Evolutionary conservation across 805 yeast genomes (phyloP).

Genomic region (Blastobotrys terrestris): DNA sequence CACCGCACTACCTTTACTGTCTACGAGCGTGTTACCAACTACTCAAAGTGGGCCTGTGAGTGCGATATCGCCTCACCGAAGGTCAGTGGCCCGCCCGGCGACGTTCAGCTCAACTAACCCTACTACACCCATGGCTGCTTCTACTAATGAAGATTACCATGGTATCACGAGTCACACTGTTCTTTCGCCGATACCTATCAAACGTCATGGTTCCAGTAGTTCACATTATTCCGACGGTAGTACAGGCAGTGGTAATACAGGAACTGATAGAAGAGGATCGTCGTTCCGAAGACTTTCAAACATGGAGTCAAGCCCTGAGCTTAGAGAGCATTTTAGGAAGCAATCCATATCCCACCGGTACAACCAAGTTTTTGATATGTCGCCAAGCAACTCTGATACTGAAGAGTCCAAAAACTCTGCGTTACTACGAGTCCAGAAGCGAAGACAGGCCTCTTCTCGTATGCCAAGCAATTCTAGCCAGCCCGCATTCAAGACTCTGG

Average conservation of each 20-base stretch:
- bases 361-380: slow-evolving; percentile 24
- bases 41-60: background rate
- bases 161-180: background rate
- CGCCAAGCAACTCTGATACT: slow-evolving; percentile 56
- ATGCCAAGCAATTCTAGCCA: slow-evolving; percentile 15
- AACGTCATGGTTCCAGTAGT: background rate
- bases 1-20: background rate
- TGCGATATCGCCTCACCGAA: background rate
- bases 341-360: slow-evolving; percentile 9
- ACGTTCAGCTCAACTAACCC: background rate
- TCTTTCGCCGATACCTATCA: background rate
- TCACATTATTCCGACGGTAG: background rate
- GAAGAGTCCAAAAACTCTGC: slow-evolving; percentile 52
- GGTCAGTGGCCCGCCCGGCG: background rate
- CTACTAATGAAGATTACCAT: background rate
- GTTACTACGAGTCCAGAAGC: slow-evolving; percentile 35
- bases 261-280: background rate
- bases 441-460: slow-evolving; percentile 48
- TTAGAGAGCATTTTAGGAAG: slow-evolving; percentile 19
- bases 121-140: background rate
- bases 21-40: background rate
- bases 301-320: slow-evolving; percentile 21
- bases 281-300: slow-evolving; percentile 15
- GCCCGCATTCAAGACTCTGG: slow-evolving; percentile 35
- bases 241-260: slow-evolving; percentile 4